A percentile compares a stretch with the other conserved stretches of the same genome.
These are phyloP conservation scores for Domatiomyces catenatus DNA, from an alignment of 2,329 filamentous ascomycete genomes.

Conservation along the genomic window DNA sequence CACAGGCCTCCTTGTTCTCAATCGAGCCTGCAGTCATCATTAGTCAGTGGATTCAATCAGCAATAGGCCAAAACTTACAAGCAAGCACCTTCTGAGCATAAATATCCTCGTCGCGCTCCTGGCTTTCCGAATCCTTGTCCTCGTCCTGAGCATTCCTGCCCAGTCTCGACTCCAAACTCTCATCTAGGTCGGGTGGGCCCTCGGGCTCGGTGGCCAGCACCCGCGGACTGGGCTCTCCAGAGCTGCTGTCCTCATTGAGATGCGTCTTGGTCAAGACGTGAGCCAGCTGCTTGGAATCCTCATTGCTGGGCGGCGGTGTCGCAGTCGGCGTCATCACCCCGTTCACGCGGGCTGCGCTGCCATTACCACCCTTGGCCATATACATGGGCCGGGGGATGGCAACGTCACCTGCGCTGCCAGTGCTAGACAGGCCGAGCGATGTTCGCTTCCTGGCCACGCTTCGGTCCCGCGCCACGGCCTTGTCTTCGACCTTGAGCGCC, in stretches of 20 bases:
- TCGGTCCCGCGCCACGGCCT: slow-evolving; percentile 52
- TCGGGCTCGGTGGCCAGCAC: slow-evolving; percentile 57
- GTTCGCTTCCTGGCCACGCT: slow-evolving; percentile 50
- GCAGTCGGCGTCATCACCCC: slow-evolving; percentile 54
- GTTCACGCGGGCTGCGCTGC: slow-evolving; percentile 32
- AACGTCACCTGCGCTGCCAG: slow-evolving; percentile 25
- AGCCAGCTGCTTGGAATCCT: slow-evolving; percentile 37
- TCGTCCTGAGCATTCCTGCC: slow-evolving; percentile 49
- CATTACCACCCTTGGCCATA: slow-evolving; percentile 34
- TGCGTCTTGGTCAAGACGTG: slow-evolving; percentile 24
- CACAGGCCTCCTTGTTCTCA: slow-evolving; percentile 83
- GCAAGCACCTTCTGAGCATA: slow-evolving; percentile 83
- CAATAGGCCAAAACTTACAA: slow-evolving; percentile 43
- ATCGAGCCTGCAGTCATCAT: slow-evolving; percentile 53
- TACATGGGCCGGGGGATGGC: slow-evolving; percentile 55
- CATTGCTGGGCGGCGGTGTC: slow-evolving; percentile 45
- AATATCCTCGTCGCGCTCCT: slow-evolving; percentile 74
- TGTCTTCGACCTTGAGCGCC: slow-evolving; percentile 74
- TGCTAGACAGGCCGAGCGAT: slow-evolving; percentile 41
- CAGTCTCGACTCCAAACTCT: slow-evolving; percentile 38
- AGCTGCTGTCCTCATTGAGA: slow-evolving; percentile 55
- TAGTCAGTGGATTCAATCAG: slow-evolving; percentile 21
- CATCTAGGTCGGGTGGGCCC: slow-evolving; percentile 42
- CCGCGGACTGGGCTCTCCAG: slow-evolving; percentile 61
- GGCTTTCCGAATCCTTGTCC: slow-evolving; percentile 55